Conservation (phyloP, 495 filamentous ascomycete species). For the Penicillium taxi region DNA sequence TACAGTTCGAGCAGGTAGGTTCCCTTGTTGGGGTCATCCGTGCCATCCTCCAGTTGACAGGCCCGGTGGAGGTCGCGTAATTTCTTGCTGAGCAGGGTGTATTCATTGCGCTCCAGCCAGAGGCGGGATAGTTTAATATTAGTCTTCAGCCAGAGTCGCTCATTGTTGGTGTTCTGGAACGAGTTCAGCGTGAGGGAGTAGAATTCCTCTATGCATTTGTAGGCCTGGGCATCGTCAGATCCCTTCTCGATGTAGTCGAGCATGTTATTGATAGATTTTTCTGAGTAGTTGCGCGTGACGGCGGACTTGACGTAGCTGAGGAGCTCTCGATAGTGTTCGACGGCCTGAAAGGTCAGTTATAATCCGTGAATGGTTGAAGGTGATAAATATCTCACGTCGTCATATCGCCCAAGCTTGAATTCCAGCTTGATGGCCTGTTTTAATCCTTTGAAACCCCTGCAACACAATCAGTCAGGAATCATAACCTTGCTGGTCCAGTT, state of each 20-base stretch:
- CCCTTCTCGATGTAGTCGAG: constrained; percentile 96
- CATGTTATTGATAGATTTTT: constrained; percentile 99
- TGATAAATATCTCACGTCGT: constrained; percentile 56
- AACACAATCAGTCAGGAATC: constrained; percentile 10
- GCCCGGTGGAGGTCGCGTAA: constrained; percentile 81
- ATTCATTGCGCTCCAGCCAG: constrained; percentile 86
- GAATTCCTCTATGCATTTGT: constrained; percentile 88
- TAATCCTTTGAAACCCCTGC: constrained; percentile 87
- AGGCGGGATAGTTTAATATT: constrained; percentile 93
- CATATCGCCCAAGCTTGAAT: constrained; percentile 77
- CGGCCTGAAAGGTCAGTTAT: constrained; percentile 52
- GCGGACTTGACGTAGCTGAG: constrained; percentile 96
- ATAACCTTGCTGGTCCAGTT: not conserved
- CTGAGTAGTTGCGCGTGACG: constrained; percentile 95
- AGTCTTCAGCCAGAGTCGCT: constrained; percentile 95
- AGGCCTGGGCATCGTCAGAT: constrained; percentile 69
- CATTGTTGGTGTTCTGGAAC: constrained; percentile 96
- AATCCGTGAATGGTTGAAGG: not conserved
- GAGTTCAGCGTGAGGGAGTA: constrained; percentile 88
- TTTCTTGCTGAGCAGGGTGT: constrained; percentile 70
- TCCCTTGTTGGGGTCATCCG: constrained; percentile 90
- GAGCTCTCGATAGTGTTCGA: constrained; percentile 91
- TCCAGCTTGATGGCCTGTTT: constrained; percentile 98
- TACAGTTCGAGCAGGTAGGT: constrained; percentile 95
- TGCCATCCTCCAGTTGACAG: constrained; percentile 82